Conservation (phyloP, 768 basidiomycete genomes). For the Panellus pusillus region DNA sequence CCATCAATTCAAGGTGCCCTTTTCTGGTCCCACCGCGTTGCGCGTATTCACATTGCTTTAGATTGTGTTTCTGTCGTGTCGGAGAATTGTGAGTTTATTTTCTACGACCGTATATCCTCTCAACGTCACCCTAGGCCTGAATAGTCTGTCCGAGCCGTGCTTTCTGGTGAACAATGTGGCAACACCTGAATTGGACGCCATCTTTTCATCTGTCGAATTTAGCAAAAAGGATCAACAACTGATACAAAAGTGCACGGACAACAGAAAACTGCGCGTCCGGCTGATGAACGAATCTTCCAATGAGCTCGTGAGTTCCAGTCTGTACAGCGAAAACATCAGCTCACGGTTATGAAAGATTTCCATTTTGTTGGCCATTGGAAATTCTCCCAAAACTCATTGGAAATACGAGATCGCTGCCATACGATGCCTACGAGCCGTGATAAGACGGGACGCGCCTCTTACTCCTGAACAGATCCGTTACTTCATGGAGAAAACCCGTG, state of each 20-base stretch:
- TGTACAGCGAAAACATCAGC: neutral
- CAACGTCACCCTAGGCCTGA: conserved; percentile 44
- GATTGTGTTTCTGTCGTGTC: conserved; percentile 63
- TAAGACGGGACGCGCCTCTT: conserved; percentile 62
- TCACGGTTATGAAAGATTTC: conserved; percentile 31
- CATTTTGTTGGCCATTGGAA: conserved; percentile 55
- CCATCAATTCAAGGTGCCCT: conserved; percentile 62
- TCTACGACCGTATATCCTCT: conserved; percentile 2
- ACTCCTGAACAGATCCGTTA: conserved; percentile 50
- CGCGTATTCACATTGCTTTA: too few species aligned
- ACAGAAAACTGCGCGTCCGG: conserved; percentile 44
- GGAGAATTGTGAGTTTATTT: conserved; percentile 52
- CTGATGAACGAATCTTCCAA: conserved; percentile 42
- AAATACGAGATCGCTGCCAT: conserved; percentile 72
- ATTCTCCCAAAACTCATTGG: conserved; percentile 72
- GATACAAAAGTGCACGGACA: conserved; percentile 27
- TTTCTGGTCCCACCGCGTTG: too few species aligned
- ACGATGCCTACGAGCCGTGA: conserved; percentile 64
- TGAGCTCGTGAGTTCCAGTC: conserved; percentile 40
- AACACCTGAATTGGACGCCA: conserved; percentile 40
- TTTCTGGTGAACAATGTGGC: conserved; percentile 54
- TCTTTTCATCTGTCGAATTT: conserved; percentile 37
- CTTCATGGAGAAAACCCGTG: conserved; percentile 59
- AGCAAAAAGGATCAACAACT: conserved; percentile 29
- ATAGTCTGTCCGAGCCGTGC: conserved; percentile 62